A percentile compares a stretch with the other conserved stretches of the same genome.
phyloP scores from a whole-genome alignment of 2,329 filamentous ascomycete genomes.

The Incumbomyces lentus region DNA sequence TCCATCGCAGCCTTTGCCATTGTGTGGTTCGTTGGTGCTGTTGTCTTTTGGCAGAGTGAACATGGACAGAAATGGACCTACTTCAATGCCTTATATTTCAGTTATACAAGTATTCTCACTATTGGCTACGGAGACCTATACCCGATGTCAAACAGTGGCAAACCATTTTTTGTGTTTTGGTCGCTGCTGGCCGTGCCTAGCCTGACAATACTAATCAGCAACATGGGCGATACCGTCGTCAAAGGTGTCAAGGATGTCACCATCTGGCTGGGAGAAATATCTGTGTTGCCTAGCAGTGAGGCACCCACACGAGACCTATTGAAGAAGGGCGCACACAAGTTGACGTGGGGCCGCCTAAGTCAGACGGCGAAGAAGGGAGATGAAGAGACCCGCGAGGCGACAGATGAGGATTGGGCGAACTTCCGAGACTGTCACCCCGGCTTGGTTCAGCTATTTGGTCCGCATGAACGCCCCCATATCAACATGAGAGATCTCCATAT shows the following conservation, averaged over 20 bases:
- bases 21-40: constrained; percentile 40
- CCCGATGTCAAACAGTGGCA: constrained; percentile 40
- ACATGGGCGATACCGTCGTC: constrained; percentile 46
- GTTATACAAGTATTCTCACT: constrained; percentile 43
- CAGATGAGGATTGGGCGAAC: constrained; percentile 6
- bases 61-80: constrained; percentile 40
- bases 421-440: constrained; percentile 18
- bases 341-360: constrained; percentile 15
- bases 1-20: constrained; percentile 27
- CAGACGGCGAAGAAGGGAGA: constrained; percentile 12
- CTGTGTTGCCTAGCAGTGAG: constrained; percentile 42
- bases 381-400: constrained; percentile 8
- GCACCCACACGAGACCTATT: constrained; percentile 26
- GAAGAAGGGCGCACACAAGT: constrained; percentile 20
- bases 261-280: constrained; percentile 45
- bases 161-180: constrained; percentile 49
- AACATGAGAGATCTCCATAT: constrained; percentile 5
- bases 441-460: constrained; percentile 13
- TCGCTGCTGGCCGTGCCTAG: constrained; percentile 44
- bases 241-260: constrained; percentile 45
- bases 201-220: constrained; percentile 44
- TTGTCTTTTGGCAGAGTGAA: constrained; percentile 41
- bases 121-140: constrained; percentile 46
- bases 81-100: constrained; percentile 44
- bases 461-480: constrained; percentile 1